Evolutionary conservation across 306 rosid species (phyloP), one percentile per base, ranked within the genome.

Genomic region (Nissolia schottii): DNA sequence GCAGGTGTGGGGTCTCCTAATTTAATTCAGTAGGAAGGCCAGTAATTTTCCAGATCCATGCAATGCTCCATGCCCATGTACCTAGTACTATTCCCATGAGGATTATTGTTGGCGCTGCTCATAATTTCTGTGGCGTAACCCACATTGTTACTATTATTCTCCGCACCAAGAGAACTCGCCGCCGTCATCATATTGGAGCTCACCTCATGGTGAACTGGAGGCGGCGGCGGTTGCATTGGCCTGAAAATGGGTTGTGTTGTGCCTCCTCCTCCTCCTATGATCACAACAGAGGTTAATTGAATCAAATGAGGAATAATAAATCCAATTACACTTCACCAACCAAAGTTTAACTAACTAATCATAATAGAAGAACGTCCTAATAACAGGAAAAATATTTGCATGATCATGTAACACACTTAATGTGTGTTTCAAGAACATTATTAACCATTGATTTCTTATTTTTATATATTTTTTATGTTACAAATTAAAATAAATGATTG

Each of bases 11-110:
- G 35, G 37, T 16, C 51, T 65, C 50, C 61, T 4, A 48, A 14
- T 61, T 83, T 82, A 48, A 14, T 61, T 83, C 80, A 88, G 80
- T 85, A 89, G 70, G 82, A 15, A 51, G 83, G 85, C 97, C 97
- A 92, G 86, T 89, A 92, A 81, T 60, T 82, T 14, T 92, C 96
- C 6, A 92, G 84, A 77, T 89, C 96, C 87, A 87, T 75, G 85
- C 96, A 92, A 23, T 82, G 84, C 4, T 87, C 97, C 87, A 92
- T 77, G 71, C 85, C 84, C 85, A 85, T 57, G 45, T 55, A 89
- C 67, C 96, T 82, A n/a, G n/a, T n/a, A n/a, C n/a, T n/a, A 74
- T 79, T 87, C 27, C 79, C 32, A 6, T 74, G 77, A 54, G 35
- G 50, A 63, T 75, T n/a, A n/a, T 84, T 51, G 77, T 32, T n/a